Conservation (phyloP, 2,329 filamentous ascomycete species). For the Sporothrix mexicana region DNA sequence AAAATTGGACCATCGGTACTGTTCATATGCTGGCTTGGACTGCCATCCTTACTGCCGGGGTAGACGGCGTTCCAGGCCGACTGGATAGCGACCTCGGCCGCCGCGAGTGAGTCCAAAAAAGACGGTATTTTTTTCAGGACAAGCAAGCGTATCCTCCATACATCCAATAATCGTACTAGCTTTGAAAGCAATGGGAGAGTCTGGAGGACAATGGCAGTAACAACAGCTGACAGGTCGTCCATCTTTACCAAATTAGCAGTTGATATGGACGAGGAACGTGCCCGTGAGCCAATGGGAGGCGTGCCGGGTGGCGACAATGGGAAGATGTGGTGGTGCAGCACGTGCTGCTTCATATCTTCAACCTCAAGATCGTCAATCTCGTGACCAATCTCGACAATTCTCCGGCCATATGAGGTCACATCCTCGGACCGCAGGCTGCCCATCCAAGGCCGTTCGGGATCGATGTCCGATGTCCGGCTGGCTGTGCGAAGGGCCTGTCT, state of each 20-base stretch:
- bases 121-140: slow-evolving; percentile 76
- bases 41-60: slow-evolving; percentile 30
- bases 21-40: slow-evolving; percentile 37
- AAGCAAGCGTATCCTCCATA: slow-evolving; percentile 77
- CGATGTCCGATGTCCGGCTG: background rate
- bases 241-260: slow-evolving; percentile 67
- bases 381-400: slow-evolving; percentile 74
- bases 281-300: slow-evolving; percentile 40
- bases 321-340: slow-evolving; percentile 79
- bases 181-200: slow-evolving; percentile 80
- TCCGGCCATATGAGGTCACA: slow-evolving; percentile 70
- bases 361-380: slow-evolving; percentile 74
- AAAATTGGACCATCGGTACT: slow-evolving; percentile 38
- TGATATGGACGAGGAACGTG: slow-evolving; percentile 49
- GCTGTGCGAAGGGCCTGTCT: slow-evolving; percentile 20
- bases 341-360: slow-evolving; percentile 87
- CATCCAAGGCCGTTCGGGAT: slow-evolving; percentile 56
- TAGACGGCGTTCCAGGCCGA: slow-evolving; percentile 69
- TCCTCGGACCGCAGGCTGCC: slow-evolving; percentile 72
- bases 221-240: slow-evolving; percentile 87
- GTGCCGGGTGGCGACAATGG: slow-evolving; percentile 60
- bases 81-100: slow-evolving; percentile 67
- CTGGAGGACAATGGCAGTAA: slow-evolving; percentile 91
- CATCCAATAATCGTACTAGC: slow-evolving; percentile 72
- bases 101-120: slow-evolving; percentile 69